A percentile compares a stretch with the other conserved stretches of the same genome.
Evolutionary conservation across 768 basidiomycete species (phyloP).

Genomic region (Tubosaeta sp.): DNA sequence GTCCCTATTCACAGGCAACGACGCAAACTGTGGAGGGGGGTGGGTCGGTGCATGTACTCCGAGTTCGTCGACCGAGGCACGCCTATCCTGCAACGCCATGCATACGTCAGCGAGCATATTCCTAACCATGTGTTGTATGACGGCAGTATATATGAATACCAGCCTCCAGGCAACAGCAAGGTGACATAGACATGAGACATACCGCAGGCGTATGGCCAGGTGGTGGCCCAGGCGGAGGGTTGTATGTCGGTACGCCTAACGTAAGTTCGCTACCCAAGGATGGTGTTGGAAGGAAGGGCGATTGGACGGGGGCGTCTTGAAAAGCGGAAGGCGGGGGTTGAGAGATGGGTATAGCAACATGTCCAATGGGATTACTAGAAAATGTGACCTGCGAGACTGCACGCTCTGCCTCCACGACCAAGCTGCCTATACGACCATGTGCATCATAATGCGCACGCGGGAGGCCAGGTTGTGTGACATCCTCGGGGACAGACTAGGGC

Average conservation of each 20-base stretch:
- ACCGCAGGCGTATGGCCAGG: slow-evolving; percentile 12
- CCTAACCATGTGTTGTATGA: slow-evolving; percentile 8
- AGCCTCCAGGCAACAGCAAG: slow-evolving; percentile 21
- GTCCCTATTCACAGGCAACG: slow-evolving; percentile 52
- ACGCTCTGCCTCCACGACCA: slow-evolving; percentile 60
- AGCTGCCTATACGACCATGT: slow-evolving; percentile 55
- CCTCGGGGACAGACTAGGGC: slow-evolving; percentile 70
- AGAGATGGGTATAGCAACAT: slow-evolving; percentile 1
- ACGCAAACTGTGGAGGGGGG: slow-evolving; percentile 47
- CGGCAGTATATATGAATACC: slow-evolving; percentile 4
- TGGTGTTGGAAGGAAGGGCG: slow-evolving; percentile 31
- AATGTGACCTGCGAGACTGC: slow-evolving; percentile 51
- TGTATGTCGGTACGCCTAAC: slow-evolving; percentile 13
- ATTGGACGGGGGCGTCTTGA: slow-evolving; percentile 1
- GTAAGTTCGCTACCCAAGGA: slow-evolving; percentile 31
- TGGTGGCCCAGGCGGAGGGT: slow-evolving; percentile 9
- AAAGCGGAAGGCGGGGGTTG: slow-evolving; percentile 1
- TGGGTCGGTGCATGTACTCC: slow-evolving; percentile 13
- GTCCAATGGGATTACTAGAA: slow-evolving; percentile 35
- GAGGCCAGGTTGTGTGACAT: slow-evolving; percentile 76
- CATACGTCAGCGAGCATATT: slow-evolving; percentile 11
- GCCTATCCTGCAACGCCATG: slow-evolving; percentile 13
- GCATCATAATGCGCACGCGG: slow-evolving; percentile 69
- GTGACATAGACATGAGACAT: slow-evolving; percentile 13
- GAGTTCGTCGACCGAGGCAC: slow-evolving; percentile 25